These are phyloP conservation scores for Arabidopsis suecica DNA, from an alignment of 345 rosid species.

Conservation along the genomic window DNA sequence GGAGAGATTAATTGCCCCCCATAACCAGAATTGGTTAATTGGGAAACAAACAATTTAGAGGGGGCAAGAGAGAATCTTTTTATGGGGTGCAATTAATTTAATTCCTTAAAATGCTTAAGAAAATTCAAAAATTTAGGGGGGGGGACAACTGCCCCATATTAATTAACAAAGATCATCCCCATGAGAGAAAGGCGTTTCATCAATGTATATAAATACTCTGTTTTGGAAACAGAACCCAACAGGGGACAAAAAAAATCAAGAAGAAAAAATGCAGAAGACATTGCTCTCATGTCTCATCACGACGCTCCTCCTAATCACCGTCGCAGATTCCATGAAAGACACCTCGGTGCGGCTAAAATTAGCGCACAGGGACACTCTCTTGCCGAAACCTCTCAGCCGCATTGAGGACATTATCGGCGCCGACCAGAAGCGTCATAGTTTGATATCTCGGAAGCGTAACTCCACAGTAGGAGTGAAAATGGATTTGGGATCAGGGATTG, in stretches of 20 bases:
- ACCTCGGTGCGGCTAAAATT: slow-evolving; percentile 30
- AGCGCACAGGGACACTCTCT: slow-evolving; percentile 32
- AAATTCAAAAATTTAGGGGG: too few relatives aligned
- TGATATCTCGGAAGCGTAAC: slow-evolving; percentile 38
- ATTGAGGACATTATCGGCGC: slow-evolving; percentile 43
- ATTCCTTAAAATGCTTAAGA: too few relatives aligned
- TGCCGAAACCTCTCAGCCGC: slow-evolving; percentile 16
- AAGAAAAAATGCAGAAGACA: slow-evolving; percentile 33
- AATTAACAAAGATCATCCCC: too few relatives aligned
- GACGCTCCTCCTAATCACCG: slow-evolving; percentile 19
- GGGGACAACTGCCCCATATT: too few relatives aligned
- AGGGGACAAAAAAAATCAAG: slow-evolving; percentile 17
- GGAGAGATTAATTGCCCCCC: too few relatives aligned
- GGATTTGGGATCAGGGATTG: slow-evolving; percentile 53
- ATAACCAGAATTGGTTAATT: too few relatives aligned
- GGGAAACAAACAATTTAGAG: too few relatives aligned
- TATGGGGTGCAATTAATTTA: too few relatives aligned
- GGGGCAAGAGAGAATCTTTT: too few relatives aligned
- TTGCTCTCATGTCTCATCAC: slow-evolving; percentile 28
- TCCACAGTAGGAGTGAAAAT: slow-evolving; percentile 33
- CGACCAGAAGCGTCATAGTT: slow-evolving; percentile 51
- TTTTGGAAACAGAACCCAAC: slow-evolving; percentile 33
- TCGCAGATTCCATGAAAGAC: slow-evolving; percentile 18
- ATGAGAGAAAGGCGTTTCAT: slow-evolving; percentile 21
- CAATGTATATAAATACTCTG: slow-evolving; percentile 39